phyloP scores from a whole-genome alignment of 2,329 filamentous ascomycete species.

The Fusarium sp. region DNA sequence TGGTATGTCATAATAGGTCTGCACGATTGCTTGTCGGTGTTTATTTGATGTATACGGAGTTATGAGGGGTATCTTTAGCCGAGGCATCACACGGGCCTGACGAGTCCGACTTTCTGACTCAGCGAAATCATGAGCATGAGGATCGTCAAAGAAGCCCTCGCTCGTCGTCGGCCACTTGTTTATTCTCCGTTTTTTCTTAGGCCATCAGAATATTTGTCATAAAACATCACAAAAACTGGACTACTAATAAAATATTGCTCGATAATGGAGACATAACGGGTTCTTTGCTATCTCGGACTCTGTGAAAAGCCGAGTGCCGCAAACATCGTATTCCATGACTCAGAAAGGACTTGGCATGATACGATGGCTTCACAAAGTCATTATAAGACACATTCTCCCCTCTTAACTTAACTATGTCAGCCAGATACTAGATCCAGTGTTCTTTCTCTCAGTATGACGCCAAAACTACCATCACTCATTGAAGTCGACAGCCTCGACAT shows the following conservation, averaged over 20 bases:
- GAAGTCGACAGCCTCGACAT: not conserved
- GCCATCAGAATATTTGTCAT: not conserved
- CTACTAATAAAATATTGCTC: not conserved
- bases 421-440: accelerated
- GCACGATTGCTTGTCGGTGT: not conserved
- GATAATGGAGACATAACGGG: too few species aligned
- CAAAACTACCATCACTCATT: not conserved
- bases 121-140: not conserved
- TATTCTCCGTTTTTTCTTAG: not conserved
- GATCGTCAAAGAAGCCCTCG: not conserved
- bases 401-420: accelerated
- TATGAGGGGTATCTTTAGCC: conserved; percentile 3
- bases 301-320: not conserved
- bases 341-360: not conserved
- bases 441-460: not conserved
- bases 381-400: not conserved
- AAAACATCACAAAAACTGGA: too few species aligned
- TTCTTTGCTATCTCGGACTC: not conserved
- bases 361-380: not conserved
- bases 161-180: not conserved
- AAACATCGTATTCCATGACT: not conserved
- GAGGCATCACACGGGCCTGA: not conserved
- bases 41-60: too few species aligned
- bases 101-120: not conserved
- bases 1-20: not conserved